Base-by-base conservation (phyloP, 2,329 filamentous ascomycete species). In the Ceratocystis cubensis region DNA sequence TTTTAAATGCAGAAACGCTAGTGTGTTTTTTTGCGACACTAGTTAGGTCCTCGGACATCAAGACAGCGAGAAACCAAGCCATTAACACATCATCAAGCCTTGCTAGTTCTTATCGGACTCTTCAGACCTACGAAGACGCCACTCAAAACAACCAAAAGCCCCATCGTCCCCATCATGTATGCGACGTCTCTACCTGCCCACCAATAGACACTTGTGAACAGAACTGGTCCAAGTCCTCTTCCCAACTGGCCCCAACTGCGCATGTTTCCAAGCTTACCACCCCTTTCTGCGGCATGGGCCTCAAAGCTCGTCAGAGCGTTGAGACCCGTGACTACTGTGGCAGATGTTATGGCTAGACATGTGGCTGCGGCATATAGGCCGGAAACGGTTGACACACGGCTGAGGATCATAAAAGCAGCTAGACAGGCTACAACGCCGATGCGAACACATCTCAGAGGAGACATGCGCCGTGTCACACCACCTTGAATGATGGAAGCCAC, bases 181-280 rank as follows among this genome's bases (percentile, higher is more conserved):
- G 94, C 94, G 10, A 86, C 81, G 73, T 95, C 88, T 61, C 94
- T 81, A 0, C 94, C 94, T 5, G 91, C 92, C 94, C 94, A 99
- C 94, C 94, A 99, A 78, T 99, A 99, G 66, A 99, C 80, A 62
- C 90, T 91, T 69, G 94, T 97, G 74, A 99, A 99, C 45, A 96
- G 77, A 3, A 99, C 75, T 0, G 94, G 94, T 0, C 94, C 94
- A 10, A 96, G 75, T 0, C 92, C 91, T 44, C 94, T 83, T 2
- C 94, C 94, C 3, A 92, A 82, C 79, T 99, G 94, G 5, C 94
- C 93, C 86, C 81, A 86, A 71, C 82, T 85, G 33, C 94, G 82
- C 71, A 97, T 81, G 67, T 89, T 87, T 2, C 94, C 94, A 64
- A 99, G 78, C 73, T 96, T 95, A 61, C 86, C 86, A 2, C 94